Evolutionary conservation across 148 eudicot genomes (phyloP).

Genomic region (Silene latifolia): DNA sequence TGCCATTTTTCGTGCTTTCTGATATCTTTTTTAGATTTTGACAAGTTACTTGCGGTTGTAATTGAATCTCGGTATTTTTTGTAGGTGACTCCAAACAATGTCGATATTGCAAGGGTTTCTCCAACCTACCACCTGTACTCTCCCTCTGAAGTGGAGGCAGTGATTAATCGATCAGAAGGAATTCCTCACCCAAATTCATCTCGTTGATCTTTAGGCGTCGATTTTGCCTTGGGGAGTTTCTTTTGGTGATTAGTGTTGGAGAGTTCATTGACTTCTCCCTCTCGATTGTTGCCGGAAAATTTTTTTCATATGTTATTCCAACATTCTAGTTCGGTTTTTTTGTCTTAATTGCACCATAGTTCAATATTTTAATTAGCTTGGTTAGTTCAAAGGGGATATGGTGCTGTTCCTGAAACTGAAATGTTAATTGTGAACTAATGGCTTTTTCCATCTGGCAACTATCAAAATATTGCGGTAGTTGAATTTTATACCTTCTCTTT

Average conservation of each 20-base stretch:
- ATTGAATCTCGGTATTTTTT: constrained; percentile 1
- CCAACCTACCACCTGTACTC: constrained; percentile 88
- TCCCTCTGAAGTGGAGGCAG: constrained; percentile 90
- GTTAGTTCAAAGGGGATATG: neutral
- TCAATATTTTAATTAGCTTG: neutral
- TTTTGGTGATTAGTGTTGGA: neutral
- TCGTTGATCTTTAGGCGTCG: neutral
- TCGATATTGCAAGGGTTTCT: constrained; percentile 92
- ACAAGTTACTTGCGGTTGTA: neutral
- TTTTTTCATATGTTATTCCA: constrained; percentile 2
- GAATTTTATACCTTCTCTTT: no score
- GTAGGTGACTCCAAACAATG: no score
- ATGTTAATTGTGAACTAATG: neutral
- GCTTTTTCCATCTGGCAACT: no score
- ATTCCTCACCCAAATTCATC: neutral
- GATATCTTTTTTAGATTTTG: neutral
- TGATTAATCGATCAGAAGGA: constrained; percentile 70
- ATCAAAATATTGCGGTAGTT: no score
- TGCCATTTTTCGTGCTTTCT: neutral
- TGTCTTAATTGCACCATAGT: constrained; percentile 5
- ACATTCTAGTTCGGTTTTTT: neutral
- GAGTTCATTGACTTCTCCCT: neutral
- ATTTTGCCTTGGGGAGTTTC: neutral
- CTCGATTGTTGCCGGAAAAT: neutral
- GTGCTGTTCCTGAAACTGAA: neutral